These are phyloP conservation scores for Xylariales sp. DNA, from an alignment of 2,329 filamentous ascomycete genomes.

Conservation along the genomic window DNA sequence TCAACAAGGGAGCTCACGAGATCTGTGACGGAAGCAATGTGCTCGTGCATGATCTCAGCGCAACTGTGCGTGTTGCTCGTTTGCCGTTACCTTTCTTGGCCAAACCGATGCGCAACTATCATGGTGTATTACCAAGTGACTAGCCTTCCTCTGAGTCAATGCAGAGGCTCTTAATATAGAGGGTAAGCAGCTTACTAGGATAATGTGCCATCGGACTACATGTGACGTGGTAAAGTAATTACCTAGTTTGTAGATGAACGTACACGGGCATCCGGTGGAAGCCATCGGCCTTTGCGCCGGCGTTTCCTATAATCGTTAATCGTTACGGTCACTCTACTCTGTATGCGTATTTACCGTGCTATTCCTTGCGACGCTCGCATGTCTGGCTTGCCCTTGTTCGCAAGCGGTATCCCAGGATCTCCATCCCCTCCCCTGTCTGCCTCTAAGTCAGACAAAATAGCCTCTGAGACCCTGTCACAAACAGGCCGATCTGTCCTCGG, in stretches of 20 bases:
- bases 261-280: neutral
- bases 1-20: conserved; percentile 46
- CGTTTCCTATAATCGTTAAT: neutral
- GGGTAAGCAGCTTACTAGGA: neutral
- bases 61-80: conserved; percentile 49
- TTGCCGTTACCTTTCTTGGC: conserved; percentile 50
- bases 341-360: neutral
- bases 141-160: conserved; percentile 34
- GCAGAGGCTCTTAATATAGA: neutral
- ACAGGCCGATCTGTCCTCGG: conserved; percentile 47
- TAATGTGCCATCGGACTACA: neutral
- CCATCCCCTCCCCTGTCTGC: conserved; percentile 29
- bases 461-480: conserved; percentile 48
- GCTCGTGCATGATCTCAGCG: conserved; percentile 51
- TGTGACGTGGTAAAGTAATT: neutral
- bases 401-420: conserved; percentile 3
- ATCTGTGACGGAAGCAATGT: conserved; percentile 48
- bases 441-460: conserved; percentile 41
- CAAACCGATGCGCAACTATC: conserved; percentile 32
- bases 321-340: neutral
- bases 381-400: conserved; percentile 16
- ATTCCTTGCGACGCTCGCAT: conserved; percentile 8
- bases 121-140: neutral
- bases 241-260: neutral
- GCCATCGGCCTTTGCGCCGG: neutral